Evolutionary conservation across 805 yeast species (phyloP).

Genomic region (Metschnikowia peoriensis): DNA sequence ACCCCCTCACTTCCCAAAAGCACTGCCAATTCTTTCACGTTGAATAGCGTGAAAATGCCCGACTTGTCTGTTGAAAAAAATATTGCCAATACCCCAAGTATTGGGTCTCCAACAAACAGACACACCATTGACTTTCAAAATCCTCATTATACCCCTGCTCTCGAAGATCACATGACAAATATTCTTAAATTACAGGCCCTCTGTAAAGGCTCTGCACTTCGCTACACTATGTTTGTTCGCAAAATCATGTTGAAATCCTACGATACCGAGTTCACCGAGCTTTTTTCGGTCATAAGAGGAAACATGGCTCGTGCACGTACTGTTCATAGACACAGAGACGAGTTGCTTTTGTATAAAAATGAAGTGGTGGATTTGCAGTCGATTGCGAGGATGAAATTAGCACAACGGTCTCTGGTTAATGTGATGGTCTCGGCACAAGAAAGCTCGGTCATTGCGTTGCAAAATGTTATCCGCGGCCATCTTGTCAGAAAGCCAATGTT

Average conservation of each 20-base stretch:
- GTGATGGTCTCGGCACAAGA: neutral
- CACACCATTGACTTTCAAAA: neutral
- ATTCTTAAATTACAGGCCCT: constrained; percentile 63
- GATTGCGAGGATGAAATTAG: constrained; percentile 28
- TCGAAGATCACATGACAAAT: constrained; percentile 12
- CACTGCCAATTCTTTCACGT: neutral
- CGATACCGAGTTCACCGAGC: constrained; percentile 45
- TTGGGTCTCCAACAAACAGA: neutral
- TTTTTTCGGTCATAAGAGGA: constrained; percentile 57
- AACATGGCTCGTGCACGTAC: constrained; percentile 31
- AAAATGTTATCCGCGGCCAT: constrained; percentile 7
- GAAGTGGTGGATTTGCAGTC: constrained; percentile 43
- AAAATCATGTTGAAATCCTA: constrained; percentile 60
- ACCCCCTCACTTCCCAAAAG: neutral
- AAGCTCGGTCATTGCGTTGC: constrained; percentile 4
- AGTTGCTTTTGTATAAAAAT: constrained; percentile 25
- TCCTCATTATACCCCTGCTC: constrained; percentile 1
- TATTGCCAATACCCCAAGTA: neutral
- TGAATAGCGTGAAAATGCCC: constrained; percentile 7
- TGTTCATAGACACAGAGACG: constrained; percentile 35
- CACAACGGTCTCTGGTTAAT: neutral
- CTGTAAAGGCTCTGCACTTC: constrained; percentile 63
- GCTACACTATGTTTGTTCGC: constrained; percentile 64
- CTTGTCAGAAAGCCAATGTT: neutral
- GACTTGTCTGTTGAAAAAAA: constrained; percentile 3